These are phyloP conservation scores for Cyclotella atomus DNA, from an alignment of 108 stramenopile species.

Conservation along the genomic window DNA sequence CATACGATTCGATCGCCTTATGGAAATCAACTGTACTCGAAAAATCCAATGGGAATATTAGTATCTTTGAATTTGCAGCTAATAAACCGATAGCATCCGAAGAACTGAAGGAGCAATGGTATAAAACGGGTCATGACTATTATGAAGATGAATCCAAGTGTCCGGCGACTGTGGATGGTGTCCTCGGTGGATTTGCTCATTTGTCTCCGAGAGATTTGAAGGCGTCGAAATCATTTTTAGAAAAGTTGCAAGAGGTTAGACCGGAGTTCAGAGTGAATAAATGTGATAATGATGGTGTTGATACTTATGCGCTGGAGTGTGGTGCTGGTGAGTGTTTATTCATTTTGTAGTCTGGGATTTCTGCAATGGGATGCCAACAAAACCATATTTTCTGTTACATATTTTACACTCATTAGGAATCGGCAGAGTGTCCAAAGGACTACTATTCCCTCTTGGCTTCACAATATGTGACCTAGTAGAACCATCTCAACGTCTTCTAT, in stretches of 20 bases:
- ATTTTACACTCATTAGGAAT: slow-evolving; percentile 54
- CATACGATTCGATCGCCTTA: slow-evolving; percentile 30
- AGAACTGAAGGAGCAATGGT: slow-evolving; percentile 60
- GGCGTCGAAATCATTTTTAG: slow-evolving; percentile 75
- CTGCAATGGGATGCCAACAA: too few relatives aligned
- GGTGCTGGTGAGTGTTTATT: slow-evolving; percentile 68
- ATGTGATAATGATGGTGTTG: slow-evolving; percentile 15
- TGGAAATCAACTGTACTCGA: slow-evolving; percentile 26
- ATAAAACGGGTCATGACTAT: slow-evolving; percentile 77
- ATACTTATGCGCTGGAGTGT: slow-evolving; percentile 65
- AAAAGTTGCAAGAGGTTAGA: slow-evolving; percentile 40
- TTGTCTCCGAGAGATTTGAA: slow-evolving; percentile 80
- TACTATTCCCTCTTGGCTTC: slow-evolving; percentile 78
- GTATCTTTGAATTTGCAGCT: neutral
- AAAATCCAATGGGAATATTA: neutral
- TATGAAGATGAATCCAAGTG: slow-evolving; percentile 86
- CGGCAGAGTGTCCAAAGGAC: slow-evolving; percentile 89
- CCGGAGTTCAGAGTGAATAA: slow-evolving; percentile 36
- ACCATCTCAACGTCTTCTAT: slow-evolving; percentile 85
- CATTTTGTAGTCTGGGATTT: too few relatives aligned
- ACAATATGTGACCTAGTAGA: slow-evolving; percentile 86
- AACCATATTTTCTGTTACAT: neutral
- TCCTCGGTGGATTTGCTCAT: slow-evolving; percentile 88
- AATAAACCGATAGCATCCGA: neutral
- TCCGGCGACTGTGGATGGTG: slow-evolving; percentile 83